Percentiles rank a stretch among this genome's conserved stretches.
Conservation (phyloP, 805 yeast genomes). For the Candida argentea region DNA sequence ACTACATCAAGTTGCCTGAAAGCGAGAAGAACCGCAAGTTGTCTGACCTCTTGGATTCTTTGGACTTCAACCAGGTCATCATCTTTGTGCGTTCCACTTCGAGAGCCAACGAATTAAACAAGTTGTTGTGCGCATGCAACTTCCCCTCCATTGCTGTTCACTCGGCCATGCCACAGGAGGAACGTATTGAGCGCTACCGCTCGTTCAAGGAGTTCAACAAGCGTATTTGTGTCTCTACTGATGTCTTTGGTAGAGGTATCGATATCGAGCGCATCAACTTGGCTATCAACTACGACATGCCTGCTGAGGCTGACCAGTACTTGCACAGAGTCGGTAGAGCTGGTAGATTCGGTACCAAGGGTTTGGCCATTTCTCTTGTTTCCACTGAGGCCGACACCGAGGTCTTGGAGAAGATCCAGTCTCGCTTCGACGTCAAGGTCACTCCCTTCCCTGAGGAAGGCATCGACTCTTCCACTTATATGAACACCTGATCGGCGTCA, state of each 20-base stretch:
- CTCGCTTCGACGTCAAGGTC: conserved; percentile 92
- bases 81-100: conserved; percentile 86
- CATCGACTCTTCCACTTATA: conserved; percentile 93
- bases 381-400: conserved; percentile 80
- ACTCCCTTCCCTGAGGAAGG: conserved; percentile 96
- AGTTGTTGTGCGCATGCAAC: conserved; percentile 79
- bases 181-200: conserved; percentile 94
- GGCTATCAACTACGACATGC: conserved; percentile 96
- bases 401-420: conserved; percentile 87
- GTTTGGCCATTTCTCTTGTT: conserved; percentile 89
- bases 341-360: conserved; percentile 99
- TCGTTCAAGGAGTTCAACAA: conserved; percentile 95
- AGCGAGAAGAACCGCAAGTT: conserved; percentile 87
- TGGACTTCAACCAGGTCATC: conserved; percentile 97
- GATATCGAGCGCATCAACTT: conserved; percentile 97
- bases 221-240: conserved; percentile 97
- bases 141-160: conserved; percentile 98
- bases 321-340: conserved; percentile 99
- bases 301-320: conserved; percentile 94
- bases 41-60: conserved; percentile 83
- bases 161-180: conserved; percentile 92
- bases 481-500: conserved; percentile 60
- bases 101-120: conserved; percentile 88
- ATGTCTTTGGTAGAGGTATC: conserved; percentile 98
- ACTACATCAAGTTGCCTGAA: conserved; percentile 82